Base-by-base conservation (phyloP, 768 basidiomycete species). In the Gymnopilus dilepis region DNA sequence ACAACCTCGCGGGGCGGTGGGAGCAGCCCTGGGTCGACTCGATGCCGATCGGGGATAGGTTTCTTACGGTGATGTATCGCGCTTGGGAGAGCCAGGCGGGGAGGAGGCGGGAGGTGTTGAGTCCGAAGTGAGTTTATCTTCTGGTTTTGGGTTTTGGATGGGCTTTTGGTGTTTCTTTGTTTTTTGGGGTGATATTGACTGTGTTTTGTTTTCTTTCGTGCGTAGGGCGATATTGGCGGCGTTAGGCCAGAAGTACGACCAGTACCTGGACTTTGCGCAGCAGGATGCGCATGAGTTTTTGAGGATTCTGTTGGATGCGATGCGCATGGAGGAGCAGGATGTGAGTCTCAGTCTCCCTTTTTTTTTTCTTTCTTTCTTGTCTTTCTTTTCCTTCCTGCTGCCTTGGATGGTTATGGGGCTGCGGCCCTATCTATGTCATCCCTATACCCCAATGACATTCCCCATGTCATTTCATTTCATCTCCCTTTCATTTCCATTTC, bases 271-370 rank as follows among this genome's bases (percentile, higher is more conserved):
- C 70, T 96, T 95, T 73, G 87, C 91, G 7, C 96, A 99, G 73
- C 96, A 97, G 73, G 96, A 99, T 70, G 94, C 95, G 22, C 96
- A 97, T 72, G 96, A 99, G 77, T 90, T 97, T 63, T 76, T 98
- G 24, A 83, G 93, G 33, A 95, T 95, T 64, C 79, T 98, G 61
- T 79, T 97, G 38, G 96, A 97, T 72, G 91, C 89, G 19, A 91
- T 96, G 83, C 86, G 93, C 56, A 96, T 96, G 94, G 96, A 98
- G 72, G 95, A 98, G 74, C 78, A 87, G 53, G 96, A 99, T 70
- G 92, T 93, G 69, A 63, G 88, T 73, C 26, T 3, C 34, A 9
- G 9, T 13, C 37, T 21, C 21, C 34, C 40, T 24, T 26, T 53
- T 21, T 63, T 2, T 28, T 28, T 33, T 8, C 17, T 21, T 60